Conservation (phyloP, 345 rosid species). For the Melaleuca alternifolia region DNA sequence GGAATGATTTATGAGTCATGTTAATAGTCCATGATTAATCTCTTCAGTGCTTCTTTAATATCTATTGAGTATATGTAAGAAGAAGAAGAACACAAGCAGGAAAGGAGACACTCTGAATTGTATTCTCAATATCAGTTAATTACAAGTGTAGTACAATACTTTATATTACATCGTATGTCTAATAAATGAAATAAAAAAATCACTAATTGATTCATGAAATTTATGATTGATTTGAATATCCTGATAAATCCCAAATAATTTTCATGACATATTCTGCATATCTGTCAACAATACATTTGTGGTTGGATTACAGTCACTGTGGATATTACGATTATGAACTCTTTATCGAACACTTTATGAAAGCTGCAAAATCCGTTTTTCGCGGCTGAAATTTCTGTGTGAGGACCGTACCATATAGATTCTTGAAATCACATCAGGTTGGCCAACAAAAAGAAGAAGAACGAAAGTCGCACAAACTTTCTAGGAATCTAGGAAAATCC, state of each 20-base stretch:
- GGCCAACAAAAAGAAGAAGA: background rate
- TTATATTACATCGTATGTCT: too few relatives aligned
- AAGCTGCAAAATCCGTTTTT: background rate
- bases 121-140: too few relatives aligned
- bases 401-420: background rate
- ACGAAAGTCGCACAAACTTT: background rate
- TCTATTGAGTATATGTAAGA: too few relatives aligned
- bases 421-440: background rate
- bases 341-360: background rate
- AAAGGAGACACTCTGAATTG: too few relatives aligned
- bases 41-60: background rate
- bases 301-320: background rate
- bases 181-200: too few relatives aligned
- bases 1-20: background rate
- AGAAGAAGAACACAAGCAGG: too few relatives aligned
- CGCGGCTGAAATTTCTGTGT: rapidly evolving
- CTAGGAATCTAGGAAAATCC: background rate
- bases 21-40: background rate
- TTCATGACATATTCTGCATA: too few relatives aligned
- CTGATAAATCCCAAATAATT: too few relatives aligned
- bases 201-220: too few relatives aligned
- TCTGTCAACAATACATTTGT: too few relatives aligned
- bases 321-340: rapidly evolving
- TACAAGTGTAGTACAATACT: too few relatives aligned
- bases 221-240: too few relatives aligned